Evolutionary conservation across 768 basidiomycete genomes (phyloP), one percentile per base, ranked within the genome.

Genomic region (Russula dissimulans): DNA sequence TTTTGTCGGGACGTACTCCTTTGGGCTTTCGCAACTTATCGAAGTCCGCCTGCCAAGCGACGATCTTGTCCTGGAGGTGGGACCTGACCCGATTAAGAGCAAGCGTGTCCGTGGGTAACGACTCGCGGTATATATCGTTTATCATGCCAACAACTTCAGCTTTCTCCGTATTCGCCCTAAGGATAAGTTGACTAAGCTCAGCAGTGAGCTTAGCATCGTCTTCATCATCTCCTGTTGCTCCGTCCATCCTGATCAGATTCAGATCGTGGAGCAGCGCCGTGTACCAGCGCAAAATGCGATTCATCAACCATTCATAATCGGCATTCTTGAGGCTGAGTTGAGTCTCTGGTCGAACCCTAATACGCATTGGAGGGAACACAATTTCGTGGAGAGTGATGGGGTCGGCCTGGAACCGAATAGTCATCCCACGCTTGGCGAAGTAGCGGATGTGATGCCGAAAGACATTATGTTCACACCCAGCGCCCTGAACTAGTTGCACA

Each of bases 11-110:
- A 12, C 73, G 63, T 1, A 72, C 67, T 69, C 79, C 76, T 66
- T 82, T 86, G 57, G 79, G 85, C 68, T 87, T 90, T 7, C 87
- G 87, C 32, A 97, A 78, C 54, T 84, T 82, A 66, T 92, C 89
- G 65, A 95, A 93, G 69, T 97, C 93, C 62, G 82, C 82, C 71
- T 99, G 94, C 91, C 95, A 97, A n/a, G 89, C 90, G 15, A 95
- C 91, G 49, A 95, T 91, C 70, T 87, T 88, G 67, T 95, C 92
- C 74, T 97, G 95, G 48, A 94, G 80, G 61, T 85, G 85, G 1
- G 89, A 84, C 50, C 94, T 85, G 5, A 94, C 88, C 65, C 83
- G 82, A 62, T 94, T 97, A 53, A 95, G 79, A 41, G 87, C 89
- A 45, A 95, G 79, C 0, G 93, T 95, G 69, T 97, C 93, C 18